phyloP scores from a whole-genome alignment of 805 yeast genomes.

The Wickerhamiella bombiphila region DNA sequence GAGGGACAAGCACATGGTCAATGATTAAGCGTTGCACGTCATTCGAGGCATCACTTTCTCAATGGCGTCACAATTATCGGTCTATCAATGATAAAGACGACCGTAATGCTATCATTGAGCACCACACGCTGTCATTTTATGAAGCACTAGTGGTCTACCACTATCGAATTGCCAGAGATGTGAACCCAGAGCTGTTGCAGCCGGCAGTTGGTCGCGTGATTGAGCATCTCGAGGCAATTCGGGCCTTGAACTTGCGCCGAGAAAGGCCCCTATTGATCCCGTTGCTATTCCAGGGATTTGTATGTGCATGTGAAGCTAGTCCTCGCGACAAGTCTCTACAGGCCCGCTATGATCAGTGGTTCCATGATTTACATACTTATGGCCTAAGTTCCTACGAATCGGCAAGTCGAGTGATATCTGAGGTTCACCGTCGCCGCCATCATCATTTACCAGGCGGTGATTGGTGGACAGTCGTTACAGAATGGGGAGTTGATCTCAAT shows the following conservation, averaged over 20 bases:
- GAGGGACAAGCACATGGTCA: slow-evolving; percentile 11
- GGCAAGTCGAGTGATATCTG: slow-evolving; percentile 70
- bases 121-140: slow-evolving; percentile 68
- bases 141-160: slow-evolving; percentile 58
- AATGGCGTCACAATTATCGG: slow-evolving; percentile 60
- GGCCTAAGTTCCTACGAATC: slow-evolving; percentile 78
- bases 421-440: slow-evolving; percentile 54
- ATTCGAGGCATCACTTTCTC: slow-evolving; percentile 36
- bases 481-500: slow-evolving; percentile 80
- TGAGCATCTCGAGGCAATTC: slow-evolving; percentile 48
- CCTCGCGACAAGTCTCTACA: slow-evolving; percentile 38
- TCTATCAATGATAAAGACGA: slow-evolving; percentile 6
- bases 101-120: slow-evolving; percentile 47
- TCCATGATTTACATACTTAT: slow-evolving; percentile 30
- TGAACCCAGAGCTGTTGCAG: slow-evolving; percentile 44
- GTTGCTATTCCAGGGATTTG: slow-evolving; percentile 76
- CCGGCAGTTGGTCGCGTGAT: slow-evolving; percentile 46
- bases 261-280: slow-evolving; percentile 49
- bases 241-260: slow-evolving; percentile 32
- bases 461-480: slow-evolving; percentile 68
- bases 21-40: slow-evolving; percentile 17
- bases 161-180: slow-evolving; percentile 45
- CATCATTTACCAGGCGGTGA: slow-evolving; percentile 35
- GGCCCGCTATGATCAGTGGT: slow-evolving; percentile 55
- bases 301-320: slow-evolving; percentile 69